Base-by-base conservation (phyloP, 2,329 filamentous ascomycete genomes). In the Diplodia seriata region DNA sequence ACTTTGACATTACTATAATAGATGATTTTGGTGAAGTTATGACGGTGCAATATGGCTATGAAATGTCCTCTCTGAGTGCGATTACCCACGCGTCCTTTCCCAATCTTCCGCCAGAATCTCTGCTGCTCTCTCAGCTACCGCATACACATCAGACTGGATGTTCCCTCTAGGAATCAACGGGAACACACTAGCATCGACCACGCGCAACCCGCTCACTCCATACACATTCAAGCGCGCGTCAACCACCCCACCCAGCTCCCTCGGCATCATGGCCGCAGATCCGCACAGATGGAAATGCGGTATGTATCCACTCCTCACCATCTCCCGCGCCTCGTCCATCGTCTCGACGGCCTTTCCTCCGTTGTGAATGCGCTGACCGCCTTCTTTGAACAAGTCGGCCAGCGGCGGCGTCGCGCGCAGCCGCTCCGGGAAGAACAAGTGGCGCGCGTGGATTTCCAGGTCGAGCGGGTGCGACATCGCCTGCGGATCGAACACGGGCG, bases 381-480 rank as follows among this genome's bases (percentile, higher is more conserved):
- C 70, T 1, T 71, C 69, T 55, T 78, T 80, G 6, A 83, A 69
- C 6, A 79, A 69, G 6, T 70, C 66, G 0, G 70, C 72, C 23
- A 82, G 68, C 1, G 80, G 78, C 29, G 73, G 69, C 0, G 78
- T 74, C 5, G 72, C 67, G 2, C 74, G 73, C 36, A 82, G 72
- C 2, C 70, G 76, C 2, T 81, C 76, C 4, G 78, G 70, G 63
- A 75, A 78, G 14, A 74, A 74, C 5, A 75, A 68, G 49, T 78
- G 75, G 8, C 77, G 74, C 1, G 78, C 76, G 1, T 78, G 74
- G 8, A 83, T 63, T 40, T 82, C 76, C 9, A 81, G 69, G 68
- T 84, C 82, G 8, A 80, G 69, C 0, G 81, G 79, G 66, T 84
- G 78, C 8, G 76, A 75, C 20, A 83, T 72, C 26, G 80, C 81